phyloP scores from a whole-genome alignment of 805 yeast species.

The Myxozyma neotropica region DNA sequence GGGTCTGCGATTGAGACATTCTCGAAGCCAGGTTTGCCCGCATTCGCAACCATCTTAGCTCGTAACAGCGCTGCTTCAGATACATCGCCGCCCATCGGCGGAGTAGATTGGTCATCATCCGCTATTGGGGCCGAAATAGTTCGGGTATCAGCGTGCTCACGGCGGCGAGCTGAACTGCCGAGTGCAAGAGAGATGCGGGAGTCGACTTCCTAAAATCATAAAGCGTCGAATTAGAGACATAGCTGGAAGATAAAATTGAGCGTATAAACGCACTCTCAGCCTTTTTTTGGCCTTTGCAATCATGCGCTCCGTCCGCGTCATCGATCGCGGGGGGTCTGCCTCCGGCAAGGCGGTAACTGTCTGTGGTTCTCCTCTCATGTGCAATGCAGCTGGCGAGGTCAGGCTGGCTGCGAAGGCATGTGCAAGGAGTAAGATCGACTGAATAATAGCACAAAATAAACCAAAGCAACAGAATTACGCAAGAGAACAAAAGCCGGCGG shows the following conservation, averaged over 20 bases:
- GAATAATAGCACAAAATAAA: too few species aligned
- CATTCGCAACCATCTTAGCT: not conserved
- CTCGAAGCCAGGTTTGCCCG: not conserved
- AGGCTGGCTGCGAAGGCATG: too few species aligned
- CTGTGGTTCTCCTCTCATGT: too few species aligned
- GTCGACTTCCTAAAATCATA: slow-evolving; percentile 28
- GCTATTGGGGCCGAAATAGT: slow-evolving; percentile 6
- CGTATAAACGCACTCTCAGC: slow-evolving; percentile 26
- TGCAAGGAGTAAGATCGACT: too few species aligned
- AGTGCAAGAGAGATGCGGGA: slow-evolving; percentile 17
- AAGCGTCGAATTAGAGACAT: too few species aligned
- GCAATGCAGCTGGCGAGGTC: too few species aligned
- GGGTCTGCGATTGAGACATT: not conserved
- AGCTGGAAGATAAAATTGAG: too few species aligned
- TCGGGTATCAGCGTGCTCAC: not conserved
- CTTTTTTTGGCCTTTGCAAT: slow-evolving; percentile 23
- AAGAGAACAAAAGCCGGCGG: too few species aligned
- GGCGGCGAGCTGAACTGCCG: not conserved
- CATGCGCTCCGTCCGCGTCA: slow-evolving; percentile 18
- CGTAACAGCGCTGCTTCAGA: not conserved
- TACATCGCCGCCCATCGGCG: not conserved
- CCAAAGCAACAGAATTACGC: too few species aligned
- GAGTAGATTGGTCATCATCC: not conserved
- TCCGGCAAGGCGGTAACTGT: not conserved
- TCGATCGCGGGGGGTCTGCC: not conserved